phyloP scores from a whole-genome alignment of 2,329 filamentous ascomycete genomes.

The Exserohilum turcica region DNA sequence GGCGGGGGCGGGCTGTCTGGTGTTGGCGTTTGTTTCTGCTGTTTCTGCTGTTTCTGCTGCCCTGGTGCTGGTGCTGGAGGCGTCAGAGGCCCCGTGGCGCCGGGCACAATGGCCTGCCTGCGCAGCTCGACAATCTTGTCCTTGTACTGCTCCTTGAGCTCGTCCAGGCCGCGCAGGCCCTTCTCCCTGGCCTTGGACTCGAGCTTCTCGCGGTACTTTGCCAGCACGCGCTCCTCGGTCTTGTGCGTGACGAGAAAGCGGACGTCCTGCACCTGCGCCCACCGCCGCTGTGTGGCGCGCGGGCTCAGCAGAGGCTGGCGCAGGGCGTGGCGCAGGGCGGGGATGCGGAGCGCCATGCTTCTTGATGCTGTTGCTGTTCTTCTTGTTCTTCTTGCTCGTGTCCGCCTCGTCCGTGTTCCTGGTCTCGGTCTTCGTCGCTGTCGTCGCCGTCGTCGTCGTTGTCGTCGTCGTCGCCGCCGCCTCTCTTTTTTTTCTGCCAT shows the following conservation, averaged over 20 bases:
- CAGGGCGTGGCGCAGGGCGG: slow-evolving; percentile 38
- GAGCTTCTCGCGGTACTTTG: slow-evolving; percentile 88
- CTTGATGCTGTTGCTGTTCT: no score
- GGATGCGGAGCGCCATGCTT: slow-evolving; percentile 33
- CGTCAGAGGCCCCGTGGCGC: slow-evolving; percentile 54
- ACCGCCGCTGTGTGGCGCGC: slow-evolving; percentile 68
- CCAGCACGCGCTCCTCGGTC: slow-evolving; percentile 68
- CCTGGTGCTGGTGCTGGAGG: no score
- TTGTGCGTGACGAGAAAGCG: slow-evolving; percentile 85
- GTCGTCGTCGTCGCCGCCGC: no score
- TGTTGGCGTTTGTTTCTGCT: slow-evolving; percentile 18
- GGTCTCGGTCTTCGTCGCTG: no score
- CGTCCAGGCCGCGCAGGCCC: slow-evolving; percentile 71
- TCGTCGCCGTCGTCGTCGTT: no score
- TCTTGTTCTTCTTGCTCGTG: no score
- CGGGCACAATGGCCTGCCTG: slow-evolving; percentile 65
- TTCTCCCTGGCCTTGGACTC: slow-evolving; percentile 77
- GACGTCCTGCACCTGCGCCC: slow-evolving; percentile 90
- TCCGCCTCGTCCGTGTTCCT: no score
- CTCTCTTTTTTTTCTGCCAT: background rate
- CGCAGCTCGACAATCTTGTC: slow-evolving; percentile 78
- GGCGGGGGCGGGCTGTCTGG: slow-evolving; percentile 38
- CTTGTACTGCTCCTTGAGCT: slow-evolving; percentile 80
- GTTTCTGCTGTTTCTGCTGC: no score
- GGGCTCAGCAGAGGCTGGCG: slow-evolving; percentile 40